Evolutionary conservation across 768 basidiomycete species (phyloP).

Genomic region (Termitomyces sp.): DNA sequence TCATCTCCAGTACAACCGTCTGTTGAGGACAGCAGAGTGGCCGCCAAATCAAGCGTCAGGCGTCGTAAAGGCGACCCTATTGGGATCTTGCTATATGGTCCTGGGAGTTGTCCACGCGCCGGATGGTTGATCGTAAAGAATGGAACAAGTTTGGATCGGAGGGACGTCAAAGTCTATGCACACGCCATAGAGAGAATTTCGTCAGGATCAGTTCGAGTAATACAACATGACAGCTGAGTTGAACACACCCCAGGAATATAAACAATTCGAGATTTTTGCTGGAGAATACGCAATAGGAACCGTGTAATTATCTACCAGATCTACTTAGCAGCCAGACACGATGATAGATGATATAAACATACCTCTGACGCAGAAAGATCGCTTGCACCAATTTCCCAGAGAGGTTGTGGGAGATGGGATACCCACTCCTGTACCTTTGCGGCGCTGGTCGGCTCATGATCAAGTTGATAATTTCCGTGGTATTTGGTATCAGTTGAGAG

Average conservation of each 20-base stretch:
- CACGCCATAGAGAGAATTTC: not conserved
- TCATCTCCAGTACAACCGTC: conserved; percentile 3
- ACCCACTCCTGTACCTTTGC: conserved; percentile 59
- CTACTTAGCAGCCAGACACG: conserved; percentile 1
- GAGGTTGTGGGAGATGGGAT: conserved; percentile 64
- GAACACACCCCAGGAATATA: conserved; percentile 35
- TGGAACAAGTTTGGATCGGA: conserved; percentile 63
- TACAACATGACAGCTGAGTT: conserved; percentile 5
- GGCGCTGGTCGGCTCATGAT: conserved; percentile 19
- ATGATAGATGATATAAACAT: not conserved
- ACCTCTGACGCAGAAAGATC: conserved; percentile 62
- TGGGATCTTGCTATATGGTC: conserved; percentile 75
- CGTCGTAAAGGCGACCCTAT: conserved; percentile 34
- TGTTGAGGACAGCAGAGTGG: conserved; percentile 21
- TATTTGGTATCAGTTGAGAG: conserved; percentile 55
- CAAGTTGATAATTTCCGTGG: conserved; percentile 39
- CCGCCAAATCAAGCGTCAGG: conserved; percentile 62
- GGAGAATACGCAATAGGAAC: conserved; percentile 56
- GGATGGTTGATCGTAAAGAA: conserved; percentile 79
- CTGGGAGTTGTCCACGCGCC: conserved; percentile 63
- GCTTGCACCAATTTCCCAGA: conserved; percentile 78
- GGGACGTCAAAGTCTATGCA: conserved; percentile 37
- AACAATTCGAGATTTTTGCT: conserved; percentile 45
- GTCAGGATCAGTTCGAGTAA: not conserved
- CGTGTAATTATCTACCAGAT: conserved; percentile 45